Base-by-base conservation (phyloP, 768 basidiomycete species). In the Leucocoprinus birnbaumii region DNA sequence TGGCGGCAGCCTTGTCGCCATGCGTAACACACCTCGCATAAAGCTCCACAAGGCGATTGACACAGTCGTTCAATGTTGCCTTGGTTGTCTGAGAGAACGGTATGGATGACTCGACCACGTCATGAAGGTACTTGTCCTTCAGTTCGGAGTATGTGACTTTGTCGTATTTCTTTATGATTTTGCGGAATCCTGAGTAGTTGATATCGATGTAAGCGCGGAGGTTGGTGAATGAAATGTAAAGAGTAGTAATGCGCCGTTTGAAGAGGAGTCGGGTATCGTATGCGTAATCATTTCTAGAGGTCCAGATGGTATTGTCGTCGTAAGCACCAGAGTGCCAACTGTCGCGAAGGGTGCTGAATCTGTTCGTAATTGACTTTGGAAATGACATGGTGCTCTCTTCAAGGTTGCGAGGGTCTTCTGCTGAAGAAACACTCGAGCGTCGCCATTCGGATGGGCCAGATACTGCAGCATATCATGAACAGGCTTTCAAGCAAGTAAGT, bases 101-200 rank as follows among this genome's bases (percentile, higher is more conserved):
- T 10, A 69, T 61, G 0, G 86, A 74, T 0, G 68, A 65, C 62
- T 94, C 86, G 3, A 96, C 89, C 2, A 78, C 70, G 6, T 83
- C 75, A 53, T 86, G 83, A 56, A 95, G 72, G 64, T 95, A 96
- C 13, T 75, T 72, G 53, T 89, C 83, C 77, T 94, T 87, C 57
- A 94, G 81, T 83, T 86, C 78, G 57, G 81, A 88, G 59, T 84
- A 80, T 2, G 87, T 92, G 59, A 97, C 89, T 71, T 98, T 98
- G 79, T 98, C 94, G 65, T 95, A 96, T 89, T 98, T 98, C 73
- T 98, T 98, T 65, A 95, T 67, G 35, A 96, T 94, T 77, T 98
- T 98, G 61, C 92, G 82, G 72, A 98, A 93, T 1, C 94, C 96
- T 0, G 92, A 89, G 66, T 91, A 81, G 68, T 98, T 98, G 55